Evolutionary conservation across 1,284 basidiomycete genomes (phyloP).

Genomic region (Puccinia hordei): DNA sequence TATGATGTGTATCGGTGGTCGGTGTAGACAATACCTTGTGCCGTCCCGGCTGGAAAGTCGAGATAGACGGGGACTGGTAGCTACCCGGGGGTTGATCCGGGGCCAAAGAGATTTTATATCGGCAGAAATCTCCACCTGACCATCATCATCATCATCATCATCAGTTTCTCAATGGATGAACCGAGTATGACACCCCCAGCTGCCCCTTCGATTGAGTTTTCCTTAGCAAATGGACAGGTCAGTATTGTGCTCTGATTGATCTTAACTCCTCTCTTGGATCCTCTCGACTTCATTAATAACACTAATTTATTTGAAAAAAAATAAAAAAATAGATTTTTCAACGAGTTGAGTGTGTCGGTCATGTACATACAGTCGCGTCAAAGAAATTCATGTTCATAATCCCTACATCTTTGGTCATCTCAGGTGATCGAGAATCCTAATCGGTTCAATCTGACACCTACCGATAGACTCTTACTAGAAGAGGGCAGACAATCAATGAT

Average conservation of each 20-base stretch:
- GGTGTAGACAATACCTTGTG: too few relatives aligned
- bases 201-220: slow-evolving; percentile 4
- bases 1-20: too few relatives aligned
- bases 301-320: too few relatives aligned
- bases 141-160: not conserved
- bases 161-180: not conserved
- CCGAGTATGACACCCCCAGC: not conserved
- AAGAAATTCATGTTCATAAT: too few relatives aligned
- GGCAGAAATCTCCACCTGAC: too few relatives aligned
- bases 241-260: not conserved
- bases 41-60: too few relatives aligned
- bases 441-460: slow-evolving; percentile 8
- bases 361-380: too few relatives aligned
- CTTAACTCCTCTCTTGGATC: not conserved
- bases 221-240: slow-evolving; percentile 12
- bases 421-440: slow-evolving; percentile 36
- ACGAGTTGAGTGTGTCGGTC: slow-evolving; percentile 9
- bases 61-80: too few relatives aligned
- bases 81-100: too few relatives aligned
- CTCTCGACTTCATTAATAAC: too few relatives aligned
- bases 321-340: not conserved
- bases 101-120: too few relatives aligned
- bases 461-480: slow-evolving; percentile 28
- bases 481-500: slow-evolving; percentile 42
- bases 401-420: too few relatives aligned